A percentile compares a stretch with the other conserved stretches of the same genome.
These are phyloP conservation scores for Phytophthora palmivora DNA, from an alignment of 352 stramenopile species.

Conservation along the genomic window DNA sequence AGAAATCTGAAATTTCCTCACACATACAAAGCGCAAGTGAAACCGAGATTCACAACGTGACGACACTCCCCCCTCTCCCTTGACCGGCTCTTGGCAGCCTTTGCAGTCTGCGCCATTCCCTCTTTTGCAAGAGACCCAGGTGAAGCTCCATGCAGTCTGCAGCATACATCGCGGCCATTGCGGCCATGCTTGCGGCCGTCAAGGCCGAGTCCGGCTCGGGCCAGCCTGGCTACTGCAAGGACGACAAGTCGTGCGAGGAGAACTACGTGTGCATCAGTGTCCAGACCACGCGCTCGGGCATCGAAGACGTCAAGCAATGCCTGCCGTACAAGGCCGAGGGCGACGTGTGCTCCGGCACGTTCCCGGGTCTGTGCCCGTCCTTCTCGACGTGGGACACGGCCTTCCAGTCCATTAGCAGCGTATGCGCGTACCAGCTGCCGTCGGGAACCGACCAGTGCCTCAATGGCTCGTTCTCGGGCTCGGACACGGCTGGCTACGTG, in stretches of 20 bases:
- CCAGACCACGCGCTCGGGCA: slow-evolving; percentile 77
- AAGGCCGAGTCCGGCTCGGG: slow-evolving; percentile 49
- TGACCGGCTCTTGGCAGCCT: slow-evolving; percentile 20
- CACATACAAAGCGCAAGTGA: slow-evolving; percentile 30
- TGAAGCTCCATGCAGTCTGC: slow-evolving; percentile 47
- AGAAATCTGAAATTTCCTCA: slow-evolving; percentile 24
- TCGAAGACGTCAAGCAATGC: slow-evolving; percentile 81
- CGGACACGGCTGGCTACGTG: slow-evolving; percentile 36
- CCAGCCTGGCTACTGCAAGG: slow-evolving; percentile 69
- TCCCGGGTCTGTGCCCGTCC: slow-evolving; percentile 67
- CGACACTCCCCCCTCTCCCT: slow-evolving; percentile 28
- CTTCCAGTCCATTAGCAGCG: slow-evolving; percentile 71
- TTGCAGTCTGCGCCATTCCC: slow-evolving; percentile 36
- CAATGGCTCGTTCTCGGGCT: slow-evolving; percentile 35
- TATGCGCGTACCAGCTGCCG: slow-evolving; percentile 76
- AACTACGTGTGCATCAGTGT: slow-evolving; percentile 77
- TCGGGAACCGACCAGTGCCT: slow-evolving; percentile 53
- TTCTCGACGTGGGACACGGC: slow-evolving; percentile 77
- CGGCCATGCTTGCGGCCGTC: slow-evolving; percentile 31
- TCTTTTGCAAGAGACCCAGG: slow-evolving; percentile 49
- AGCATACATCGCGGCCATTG: slow-evolving; percentile 34
- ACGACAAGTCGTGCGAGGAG: slow-evolving; percentile 55
- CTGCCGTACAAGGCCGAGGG: slow-evolving; percentile 54
- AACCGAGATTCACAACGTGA: slow-evolving; percentile 7
- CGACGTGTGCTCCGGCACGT: slow-evolving; percentile 67